A percentile compares a stretch with the other conserved stretches of the same genome.
Conservation (phyloP, 208 protist genomes). For the Eutreptiella sp. region DNA sequence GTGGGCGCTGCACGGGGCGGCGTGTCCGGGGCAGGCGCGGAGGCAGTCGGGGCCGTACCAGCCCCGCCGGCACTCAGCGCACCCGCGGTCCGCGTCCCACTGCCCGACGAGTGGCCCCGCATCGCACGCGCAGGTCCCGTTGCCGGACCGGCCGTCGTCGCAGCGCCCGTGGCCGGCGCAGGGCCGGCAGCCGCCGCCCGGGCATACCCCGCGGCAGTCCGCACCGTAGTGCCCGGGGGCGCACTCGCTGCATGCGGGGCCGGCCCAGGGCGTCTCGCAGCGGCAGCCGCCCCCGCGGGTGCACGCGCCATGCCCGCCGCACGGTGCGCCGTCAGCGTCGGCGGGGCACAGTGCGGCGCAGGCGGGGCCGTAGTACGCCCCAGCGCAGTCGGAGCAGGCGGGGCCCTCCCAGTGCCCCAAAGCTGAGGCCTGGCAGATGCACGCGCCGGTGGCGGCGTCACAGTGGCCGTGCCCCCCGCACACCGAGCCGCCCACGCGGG, state of each 20-base stretch:
- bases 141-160: slow-evolving; percentile 8
- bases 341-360: slow-evolving; percentile 4
- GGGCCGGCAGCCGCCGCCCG: slow-evolving; percentile 16
- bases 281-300: slow-evolving; percentile 10
- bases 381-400: neutral
- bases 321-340: slow-evolving; percentile 15
- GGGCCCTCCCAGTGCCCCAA: neutral
- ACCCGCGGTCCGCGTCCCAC: slow-evolving; percentile 15
- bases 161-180: slow-evolving; percentile 23
- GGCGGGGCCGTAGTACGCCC: neutral
- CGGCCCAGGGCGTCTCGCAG: slow-evolving; percentile 9
- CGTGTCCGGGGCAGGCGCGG: neutral
- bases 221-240: slow-evolving; percentile 11
- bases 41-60: neutral
- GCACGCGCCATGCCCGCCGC: neutral
- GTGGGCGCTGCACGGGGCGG: neutral
- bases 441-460: neutral
- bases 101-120: neutral
- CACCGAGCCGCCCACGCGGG: neutral
- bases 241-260: slow-evolving; percentile 20
- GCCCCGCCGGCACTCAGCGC: neutral
- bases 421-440: neutral
- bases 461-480: slow-evolving; percentile 6
- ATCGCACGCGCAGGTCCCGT: slow-evolving; percentile 12
- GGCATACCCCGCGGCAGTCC: slow-evolving; percentile 20